Percentiles rank a stretch among this genome's conserved stretches.
phyloP scores from a whole-genome alignment of 768 basidiomycete genomes.

The Leccinum barrowsii region DNA sequence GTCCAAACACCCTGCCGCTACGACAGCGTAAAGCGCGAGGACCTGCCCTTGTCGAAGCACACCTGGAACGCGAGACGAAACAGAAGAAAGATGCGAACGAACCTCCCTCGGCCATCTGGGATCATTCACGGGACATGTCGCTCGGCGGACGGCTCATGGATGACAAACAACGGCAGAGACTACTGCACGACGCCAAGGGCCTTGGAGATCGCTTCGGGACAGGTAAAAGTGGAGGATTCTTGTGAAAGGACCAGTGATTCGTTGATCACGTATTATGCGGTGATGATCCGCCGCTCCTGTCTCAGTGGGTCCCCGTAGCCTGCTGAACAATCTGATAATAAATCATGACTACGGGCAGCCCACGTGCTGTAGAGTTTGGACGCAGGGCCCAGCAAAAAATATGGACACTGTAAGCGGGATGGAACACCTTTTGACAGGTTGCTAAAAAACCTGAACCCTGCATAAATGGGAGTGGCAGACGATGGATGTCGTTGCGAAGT shows the following conservation, averaged over 20 bases:
- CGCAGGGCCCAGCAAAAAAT: not conserved
- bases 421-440: constrained; percentile 1
- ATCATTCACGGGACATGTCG: constrained; percentile 87
- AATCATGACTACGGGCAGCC: not conserved
- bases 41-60: constrained; percentile 53
- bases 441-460: not conserved
- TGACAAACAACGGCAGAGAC: constrained; percentile 71
- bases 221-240: constrained; percentile 65
- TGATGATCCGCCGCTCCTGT: constrained; percentile 8
- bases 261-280: not conserved
- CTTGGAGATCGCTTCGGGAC: constrained; percentile 82
- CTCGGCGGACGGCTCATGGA: constrained; percentile 87
- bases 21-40: constrained; percentile 47
- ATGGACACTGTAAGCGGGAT: not conserved
- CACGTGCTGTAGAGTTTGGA: not conserved
- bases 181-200: constrained; percentile 77
- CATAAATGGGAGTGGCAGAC: not conserved
- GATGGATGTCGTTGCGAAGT: constrained; percentile 7
- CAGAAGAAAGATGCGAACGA: constrained; percentile 44
- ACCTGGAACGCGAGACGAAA: constrained; percentile 38
- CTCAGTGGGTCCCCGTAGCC: not conserved
- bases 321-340: not conserved
- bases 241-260: constrained; percentile 28
- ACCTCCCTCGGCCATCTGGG: constrained; percentile 76
- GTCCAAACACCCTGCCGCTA: not conserved